Evolutionary conservation across 495 filamentous ascomycete genomes (phyloP), one percentile per base, ranked within the genome.

Genomic region (Podospora pseudoanserina): DNA sequence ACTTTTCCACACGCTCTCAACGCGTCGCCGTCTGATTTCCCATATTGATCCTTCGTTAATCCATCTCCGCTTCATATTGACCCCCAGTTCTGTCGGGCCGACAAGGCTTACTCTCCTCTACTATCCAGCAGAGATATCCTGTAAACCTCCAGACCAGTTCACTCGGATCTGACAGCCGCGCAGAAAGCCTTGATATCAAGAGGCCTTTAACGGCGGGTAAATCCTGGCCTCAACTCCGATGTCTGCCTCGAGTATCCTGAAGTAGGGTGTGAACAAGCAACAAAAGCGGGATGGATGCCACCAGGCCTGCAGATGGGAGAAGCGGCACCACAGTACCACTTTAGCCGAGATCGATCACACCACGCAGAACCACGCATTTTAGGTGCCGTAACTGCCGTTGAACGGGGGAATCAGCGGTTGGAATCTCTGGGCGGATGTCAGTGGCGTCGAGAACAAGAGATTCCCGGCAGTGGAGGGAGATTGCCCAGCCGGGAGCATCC

Each of bases 371-470:
- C 39, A 16, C 39, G 13, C 39, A 49, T 49, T 13, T 16, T 49
- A 49, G 39, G 39, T 49, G 39, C 39, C 39, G 39, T 49, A 49
- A 49, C 23, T 26, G 30, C 59, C 59, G 27, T 13, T 6, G 30
- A n/a, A 30, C 18, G 5, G 9, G 30, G 59, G 27, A 18, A 18
- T 28, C 23, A 61, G 56, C 6, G 56, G 30, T 18, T 13, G n/a
- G n/a, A 32, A 63, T 63, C 61, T 63, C 61, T 63, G 27, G 61
- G 30, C 61, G n/a, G 32, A 28, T 63, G 61, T 63, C 27, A 63
- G 61, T 63, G 61, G 61, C 61, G 61, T 32, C 27, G 28, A 63
- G 61, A 32, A 63, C 61, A 63, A 63, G 61, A 63, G 28, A 63
- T 32, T 49, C 2, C 28, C 15, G n/a, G 32, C 18, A 63, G 4